phyloP scores from a whole-genome alignment of 2,329 filamentous ascomycete species.

The Colletotrichum sp. region DNA sequence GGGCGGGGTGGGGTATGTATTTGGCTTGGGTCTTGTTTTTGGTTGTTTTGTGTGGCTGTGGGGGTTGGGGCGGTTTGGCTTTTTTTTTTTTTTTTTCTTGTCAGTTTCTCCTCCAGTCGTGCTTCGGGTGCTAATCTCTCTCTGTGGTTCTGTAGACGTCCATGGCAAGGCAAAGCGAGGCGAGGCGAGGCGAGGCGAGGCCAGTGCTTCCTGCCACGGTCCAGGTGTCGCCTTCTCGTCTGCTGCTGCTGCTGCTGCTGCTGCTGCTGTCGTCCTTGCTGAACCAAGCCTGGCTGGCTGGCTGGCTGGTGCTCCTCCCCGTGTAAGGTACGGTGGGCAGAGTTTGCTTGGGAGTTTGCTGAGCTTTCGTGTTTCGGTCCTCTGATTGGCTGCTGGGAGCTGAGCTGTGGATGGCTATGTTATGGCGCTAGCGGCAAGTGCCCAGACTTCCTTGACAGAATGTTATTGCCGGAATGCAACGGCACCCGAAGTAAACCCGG shows the following conservation, averaged over 20 bases:
- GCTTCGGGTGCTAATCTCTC: not conserved
- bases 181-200: not conserved
- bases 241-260: not conserved
- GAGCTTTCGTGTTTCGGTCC: not conserved
- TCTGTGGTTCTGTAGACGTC: not conserved
- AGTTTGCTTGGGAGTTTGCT: slow-evolving; percentile 13
- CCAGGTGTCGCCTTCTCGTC: not conserved
- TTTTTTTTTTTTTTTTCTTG: not conserved
- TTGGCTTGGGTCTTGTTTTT: too few species aligned
- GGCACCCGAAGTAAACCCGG: slow-evolving; percentile 18
- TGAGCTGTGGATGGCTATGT: slow-evolving; percentile 20
- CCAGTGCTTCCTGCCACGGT: not conserved
- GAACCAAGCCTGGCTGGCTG: not conserved
- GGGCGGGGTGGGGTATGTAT: too few species aligned
- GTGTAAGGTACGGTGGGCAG: not conserved
- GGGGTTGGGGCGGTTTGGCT: too few species aligned
- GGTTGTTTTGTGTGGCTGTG: too few species aligned
- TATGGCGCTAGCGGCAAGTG: slow-evolving; percentile 20
- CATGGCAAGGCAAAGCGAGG: not conserved
- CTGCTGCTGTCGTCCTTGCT: not conserved
- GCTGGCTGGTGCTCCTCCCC: not conserved
- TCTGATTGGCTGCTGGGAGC: slow-evolving; percentile 7
- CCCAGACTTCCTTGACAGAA: slow-evolving; percentile 6
- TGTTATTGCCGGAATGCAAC: slow-evolving; percentile 20
- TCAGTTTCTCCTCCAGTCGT: not conserved